Conservation (phyloP, 2,329 filamentous ascomycete species). For the Raffaelea deltoideospora region DNA sequence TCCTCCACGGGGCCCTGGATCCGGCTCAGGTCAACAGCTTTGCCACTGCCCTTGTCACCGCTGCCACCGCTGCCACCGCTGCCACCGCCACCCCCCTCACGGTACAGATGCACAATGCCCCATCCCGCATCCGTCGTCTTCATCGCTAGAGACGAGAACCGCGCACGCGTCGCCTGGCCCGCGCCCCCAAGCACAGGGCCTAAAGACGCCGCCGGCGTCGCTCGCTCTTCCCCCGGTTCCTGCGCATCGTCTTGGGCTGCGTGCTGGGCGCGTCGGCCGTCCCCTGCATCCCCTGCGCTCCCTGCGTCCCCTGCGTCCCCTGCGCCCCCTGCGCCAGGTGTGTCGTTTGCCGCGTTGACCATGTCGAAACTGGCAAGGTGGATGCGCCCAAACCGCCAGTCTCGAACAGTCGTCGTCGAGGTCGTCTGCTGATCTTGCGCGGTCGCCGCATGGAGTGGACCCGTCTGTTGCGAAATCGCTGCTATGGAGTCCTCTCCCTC, state of each 20-base stretch:
- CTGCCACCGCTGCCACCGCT: slow-evolving; percentile 4
- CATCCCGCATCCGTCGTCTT: slow-evolving; percentile 69
- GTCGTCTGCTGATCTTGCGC: not conserved
- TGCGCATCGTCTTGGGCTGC: no score
- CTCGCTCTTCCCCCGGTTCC: slow-evolving; percentile 5
- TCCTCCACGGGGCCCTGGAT: no score
- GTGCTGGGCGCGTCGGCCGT: no score
- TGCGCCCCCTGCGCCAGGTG: not conserved
- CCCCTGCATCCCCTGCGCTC: not conserved
- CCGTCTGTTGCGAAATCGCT: not conserved
- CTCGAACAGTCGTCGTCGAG: slow-evolving; percentile 33
- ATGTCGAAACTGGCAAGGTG: slow-evolving; percentile 55
- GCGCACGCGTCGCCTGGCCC: slow-evolving; percentile 69
- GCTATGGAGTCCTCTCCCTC: no score
- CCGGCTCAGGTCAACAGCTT: no score
- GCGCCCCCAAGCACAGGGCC: slow-evolving; percentile 40
- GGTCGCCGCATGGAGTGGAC: not conserved
- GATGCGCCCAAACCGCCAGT: slow-evolving; percentile 74
- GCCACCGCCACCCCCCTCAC: slow-evolving; percentile 40
- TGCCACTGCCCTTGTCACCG: slow-evolving; percentile 14
- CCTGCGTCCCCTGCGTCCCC: no score
- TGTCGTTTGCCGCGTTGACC: not conserved
- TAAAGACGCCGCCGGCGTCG: slow-evolving; percentile 20
- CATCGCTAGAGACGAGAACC: slow-evolving; percentile 56
- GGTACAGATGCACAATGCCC: slow-evolving; percentile 88